phyloP scores from a whole-genome alignment of 2,329 filamentous ascomycete genomes.

The Laburnicola sp. region DNA sequence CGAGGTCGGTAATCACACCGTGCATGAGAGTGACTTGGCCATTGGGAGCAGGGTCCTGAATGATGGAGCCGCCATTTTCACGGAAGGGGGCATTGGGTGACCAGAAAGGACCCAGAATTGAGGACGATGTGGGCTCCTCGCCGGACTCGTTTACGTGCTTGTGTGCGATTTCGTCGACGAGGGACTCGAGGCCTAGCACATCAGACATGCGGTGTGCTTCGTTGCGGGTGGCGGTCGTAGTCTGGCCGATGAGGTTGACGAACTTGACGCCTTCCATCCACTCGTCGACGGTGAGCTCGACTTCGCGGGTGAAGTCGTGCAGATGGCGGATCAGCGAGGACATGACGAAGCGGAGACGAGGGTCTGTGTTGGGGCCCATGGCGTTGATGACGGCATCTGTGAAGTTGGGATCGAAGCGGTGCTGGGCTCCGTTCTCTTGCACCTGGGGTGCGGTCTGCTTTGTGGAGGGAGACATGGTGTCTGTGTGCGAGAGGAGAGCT shows the following conservation, averaged over 20 bases:
- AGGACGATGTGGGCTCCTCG: conserved; percentile 69
- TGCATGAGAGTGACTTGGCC: conserved; percentile 69
- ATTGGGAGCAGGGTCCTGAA: conserved; percentile 61
- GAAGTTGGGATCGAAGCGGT: conserved; percentile 73
- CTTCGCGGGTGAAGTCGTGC: conserved; percentile 77
- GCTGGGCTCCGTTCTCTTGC: conserved; percentile 22
- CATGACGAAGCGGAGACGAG: conserved; percentile 67
- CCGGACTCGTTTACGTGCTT: conserved; percentile 64
- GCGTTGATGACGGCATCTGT: conserved; percentile 72
- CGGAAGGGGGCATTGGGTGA: conserved; percentile 74
- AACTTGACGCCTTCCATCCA: conserved; percentile 77
- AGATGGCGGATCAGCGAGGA: conserved; percentile 68
- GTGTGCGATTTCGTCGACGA: conserved; percentile 69
- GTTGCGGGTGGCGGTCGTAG: conserved; percentile 69
- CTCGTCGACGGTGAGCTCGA: conserved; percentile 75
- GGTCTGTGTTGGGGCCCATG: conserved; percentile 65
- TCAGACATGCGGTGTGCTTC: conserved; percentile 75
- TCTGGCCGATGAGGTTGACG: conserved; percentile 73
- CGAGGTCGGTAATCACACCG: conserved; percentile 66
- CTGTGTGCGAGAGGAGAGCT: conserved; percentile 4
- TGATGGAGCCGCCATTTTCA: conserved; percentile 66
- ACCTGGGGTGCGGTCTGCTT: conserved; percentile 23
- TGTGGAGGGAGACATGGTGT: conserved; percentile 21
- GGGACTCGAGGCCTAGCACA: conserved; percentile 71
- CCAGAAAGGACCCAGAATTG: conserved; percentile 80